A percentile compares a stretch with the other conserved stretches of the same genome.
Evolutionary conservation across 352 stramenopile genomes (phyloP).

Genomic region (Pythium utonaiense): DNA sequence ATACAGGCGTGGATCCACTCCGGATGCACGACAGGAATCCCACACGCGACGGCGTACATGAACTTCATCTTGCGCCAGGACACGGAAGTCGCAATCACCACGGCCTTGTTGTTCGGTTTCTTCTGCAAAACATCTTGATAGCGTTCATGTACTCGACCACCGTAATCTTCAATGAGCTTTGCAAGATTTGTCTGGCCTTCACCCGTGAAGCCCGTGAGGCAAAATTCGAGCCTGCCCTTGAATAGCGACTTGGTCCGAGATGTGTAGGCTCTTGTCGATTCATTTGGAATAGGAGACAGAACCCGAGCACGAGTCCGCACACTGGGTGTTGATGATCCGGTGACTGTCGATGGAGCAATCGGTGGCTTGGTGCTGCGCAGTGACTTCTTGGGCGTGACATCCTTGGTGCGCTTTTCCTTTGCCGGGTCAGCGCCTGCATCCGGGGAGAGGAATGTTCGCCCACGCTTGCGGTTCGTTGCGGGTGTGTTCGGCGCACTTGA

Average conservation of each 20-base stretch:
- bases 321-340: constrained; percentile 33
- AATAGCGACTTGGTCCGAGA: constrained; percentile 60
- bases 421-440: constrained; percentile 17
- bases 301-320: constrained; percentile 45
- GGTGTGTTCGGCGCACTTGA: constrained; percentile 3
- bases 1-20: constrained; percentile 78
- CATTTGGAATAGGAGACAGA: constrained; percentile 42
- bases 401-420: neutral
- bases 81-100: constrained; percentile 71
- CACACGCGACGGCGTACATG: constrained; percentile 71
- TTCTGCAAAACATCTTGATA: constrained; percentile 48
- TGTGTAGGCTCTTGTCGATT: constrained; percentile 33
- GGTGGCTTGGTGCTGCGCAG: constrained; percentile 4
- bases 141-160: constrained; percentile 47
- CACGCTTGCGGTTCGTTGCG: constrained; percentile 25
- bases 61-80: constrained; percentile 82
- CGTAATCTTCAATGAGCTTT: constrained; percentile 62
- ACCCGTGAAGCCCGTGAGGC: constrained; percentile 63
- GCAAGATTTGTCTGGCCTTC: constrained; percentile 44
- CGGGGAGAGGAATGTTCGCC: constrained; percentile 26
- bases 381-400: constrained; percentile 17
- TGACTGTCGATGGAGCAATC: neutral
- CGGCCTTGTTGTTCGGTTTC: constrained; percentile 40
- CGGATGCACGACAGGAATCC: constrained; percentile 78
- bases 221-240: constrained; percentile 76